Conservation (phyloP, 2,329 filamentous ascomycete genomes). For the Epichloe glyceriae region DNA sequence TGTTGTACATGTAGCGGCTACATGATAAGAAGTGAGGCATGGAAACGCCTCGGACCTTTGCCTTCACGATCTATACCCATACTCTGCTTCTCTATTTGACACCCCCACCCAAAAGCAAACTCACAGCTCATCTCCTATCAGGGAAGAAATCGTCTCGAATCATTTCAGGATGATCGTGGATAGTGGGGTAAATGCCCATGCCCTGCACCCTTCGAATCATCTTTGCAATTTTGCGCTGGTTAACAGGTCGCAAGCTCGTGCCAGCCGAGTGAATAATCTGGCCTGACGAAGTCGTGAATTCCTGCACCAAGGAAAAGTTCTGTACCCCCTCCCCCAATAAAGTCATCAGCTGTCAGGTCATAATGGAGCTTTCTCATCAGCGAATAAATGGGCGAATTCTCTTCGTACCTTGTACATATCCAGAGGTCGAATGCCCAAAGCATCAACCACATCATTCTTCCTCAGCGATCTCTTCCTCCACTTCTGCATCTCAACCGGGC, state of each 20-base stretch:
- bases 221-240: slow-evolving; percentile 88
- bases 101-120: not conserved
- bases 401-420: slow-evolving; percentile 68
- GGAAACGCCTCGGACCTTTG: not conserved
- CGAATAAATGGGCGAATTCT: not conserved
- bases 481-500: slow-evolving; percentile 64
- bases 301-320: slow-evolving; percentile 88
- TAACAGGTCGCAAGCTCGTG: slow-evolving; percentile 73
- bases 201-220: slow-evolving; percentile 82
- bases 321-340: slow-evolving; percentile 24
- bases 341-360: not conserved
- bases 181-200: slow-evolving; percentile 81
- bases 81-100: not conserved
- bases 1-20: slow-evolving; percentile 22
- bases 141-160: slow-evolving; percentile 33
- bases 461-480: slow-evolving; percentile 52
- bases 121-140: slow-evolving; percentile 4
- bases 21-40: not conserved
- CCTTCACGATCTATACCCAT: not conserved
- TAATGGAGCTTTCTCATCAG: not conserved
- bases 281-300: slow-evolving; percentile 75
- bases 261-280: slow-evolving; percentile 65
- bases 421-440: slow-evolving; percentile 65
- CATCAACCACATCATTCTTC: slow-evolving; percentile 62
- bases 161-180: slow-evolving; percentile 79